Base-by-base conservation (phyloP, 1,284 basidiomycete species). In the Schizopora paradoxa region DNA sequence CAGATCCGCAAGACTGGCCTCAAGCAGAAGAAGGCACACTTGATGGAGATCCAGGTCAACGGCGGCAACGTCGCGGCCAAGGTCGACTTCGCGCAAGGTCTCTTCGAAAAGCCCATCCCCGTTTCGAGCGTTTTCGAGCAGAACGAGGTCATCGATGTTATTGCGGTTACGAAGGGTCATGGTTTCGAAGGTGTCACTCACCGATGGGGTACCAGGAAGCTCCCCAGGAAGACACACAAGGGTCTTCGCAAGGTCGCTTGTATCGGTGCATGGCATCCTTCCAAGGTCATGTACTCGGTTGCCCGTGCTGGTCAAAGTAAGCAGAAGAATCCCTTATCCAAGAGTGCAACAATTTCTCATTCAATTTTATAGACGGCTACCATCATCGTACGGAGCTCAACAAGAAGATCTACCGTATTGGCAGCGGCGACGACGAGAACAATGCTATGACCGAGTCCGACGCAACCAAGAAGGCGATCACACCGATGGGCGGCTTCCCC, bases 1-100 rank as follows among this genome's bases (percentile, higher is more conserved):
- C 96, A 95, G 72, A 91, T 97, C 69, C 84, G 89, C 74, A 94
- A 96, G 82, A 99, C 96, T 32, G 91, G 93, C 63, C 85, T 99
- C 61, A 81, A 79, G 63, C 96, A 99, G 77, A 99, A 99, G 91
- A 99, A 95, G 82, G 95, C 95, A 29, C 95, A 99, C 75, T 80
- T 99, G 45, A 98, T 98, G 94, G 96, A 99, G 79, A 95, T 99
- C 68, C 95, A 99, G 74, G 84, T 99, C 65, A 99, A 99, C 75
- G 96, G 96, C 71, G 96, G 96, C 54, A 90, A 89, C 34, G 68
- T 98, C 56, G 79, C 92, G 37, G 95, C 99, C 79, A 99, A 99
- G 80, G 94, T 99, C 67, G 90, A 94, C 66, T 99, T 87, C 62
- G 91, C 94, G 56, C 86, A 94, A 61, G 84, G 82, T 44, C 76